Base-by-base conservation (phyloP, 1,284 basidiomycete species). In the Psilocybe mexicana region DNA sequence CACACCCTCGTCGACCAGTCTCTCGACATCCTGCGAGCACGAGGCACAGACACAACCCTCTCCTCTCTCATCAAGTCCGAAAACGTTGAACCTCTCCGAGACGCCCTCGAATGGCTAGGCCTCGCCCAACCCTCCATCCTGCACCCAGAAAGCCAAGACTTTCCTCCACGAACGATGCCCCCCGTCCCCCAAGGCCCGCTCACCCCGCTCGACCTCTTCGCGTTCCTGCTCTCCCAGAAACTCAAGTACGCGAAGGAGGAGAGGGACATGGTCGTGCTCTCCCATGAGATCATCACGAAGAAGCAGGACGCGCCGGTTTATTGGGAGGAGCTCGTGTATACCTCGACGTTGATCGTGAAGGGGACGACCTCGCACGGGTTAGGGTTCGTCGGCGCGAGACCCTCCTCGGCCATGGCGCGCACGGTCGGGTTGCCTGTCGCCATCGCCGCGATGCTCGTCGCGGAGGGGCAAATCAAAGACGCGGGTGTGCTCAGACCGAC, bases 361-460 rank as follows among this genome's bases (percentile, higher is more conserved):
- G 94, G 93, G 0, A 84, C 82, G 11, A 48, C 47, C 36, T 44
- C 48, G 4, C 54, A 58, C 69, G 72, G 48, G 23, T 47, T 57
- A 6, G 62, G 59, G 0, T 66, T 61, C 57, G 26, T 48, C 12
- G 64, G 66, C 23, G 62, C 61, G 53, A 57, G 66, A 3, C 65
- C 66, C 6, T 85, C 83, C 14, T 88, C 88, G 0, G 93, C 94
- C 1, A 98, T 98, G 96, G 86, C 93, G 10, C 82, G 87, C 47
- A 93, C 92, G 1, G 95, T 98, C 11, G 95, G 95, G 6, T 74
- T 93, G 43, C 94, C 93, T 0, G 83, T 94, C 14, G 93, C 88
- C 2, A 83, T 94, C 67, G 92, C 93, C 0, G 85, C 92, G 0
- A 71, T 90, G 64, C 76, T 81, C 18, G 80, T 96, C 2, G 73